Evolutionary conservation across 805 yeast genomes (phyloP).

Genomic region (Clavispora phyllophila): DNA sequence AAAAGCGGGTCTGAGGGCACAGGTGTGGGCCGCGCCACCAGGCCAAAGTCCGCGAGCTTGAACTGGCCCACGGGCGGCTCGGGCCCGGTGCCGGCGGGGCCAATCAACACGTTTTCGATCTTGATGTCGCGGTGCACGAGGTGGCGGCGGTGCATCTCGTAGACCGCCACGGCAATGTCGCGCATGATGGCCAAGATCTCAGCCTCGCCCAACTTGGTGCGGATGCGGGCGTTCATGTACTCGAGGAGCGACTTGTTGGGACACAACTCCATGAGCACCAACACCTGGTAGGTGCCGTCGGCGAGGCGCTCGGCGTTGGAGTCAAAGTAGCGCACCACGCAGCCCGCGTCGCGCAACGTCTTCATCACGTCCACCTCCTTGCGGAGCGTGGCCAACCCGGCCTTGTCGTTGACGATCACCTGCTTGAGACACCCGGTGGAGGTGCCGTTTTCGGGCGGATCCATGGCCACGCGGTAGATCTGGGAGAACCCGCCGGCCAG

Average conservation of each 20-base stretch:
- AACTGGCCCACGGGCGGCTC: constrained; percentile 41
- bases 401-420: constrained; percentile 67
- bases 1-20: constrained; percentile 75
- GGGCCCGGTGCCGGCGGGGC: constrained; percentile 23
- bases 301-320: constrained; percentile 65
- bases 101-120: constrained; percentile 88
- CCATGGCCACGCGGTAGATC: constrained; percentile 59
- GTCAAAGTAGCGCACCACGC: constrained; percentile 67
- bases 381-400: constrained; percentile 58
- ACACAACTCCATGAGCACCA: constrained; percentile 90
- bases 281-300: constrained; percentile 67
- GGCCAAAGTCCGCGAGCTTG: constrained; percentile 92
- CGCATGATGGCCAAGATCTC: constrained; percentile 81
- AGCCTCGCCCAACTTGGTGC: constrained; percentile 67
- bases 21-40: constrained; percentile 62
- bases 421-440: constrained; percentile 66
- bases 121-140: constrained; percentile 90
- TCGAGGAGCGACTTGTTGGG: constrained; percentile 83
- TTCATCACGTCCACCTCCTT: constrained; percentile 82
- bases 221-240: constrained; percentile 81
- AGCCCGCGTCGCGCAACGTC: constrained; percentile 47
- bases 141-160: constrained; percentile 77
- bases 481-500: constrained; percentile 75
- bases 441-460: constrained; percentile 40
- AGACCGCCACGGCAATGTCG: constrained; percentile 74